These are phyloP conservation scores for Colletotrichum melonis DNA, from an alignment of 2,329 filamentous ascomycete genomes.

Conservation along the genomic window DNA sequence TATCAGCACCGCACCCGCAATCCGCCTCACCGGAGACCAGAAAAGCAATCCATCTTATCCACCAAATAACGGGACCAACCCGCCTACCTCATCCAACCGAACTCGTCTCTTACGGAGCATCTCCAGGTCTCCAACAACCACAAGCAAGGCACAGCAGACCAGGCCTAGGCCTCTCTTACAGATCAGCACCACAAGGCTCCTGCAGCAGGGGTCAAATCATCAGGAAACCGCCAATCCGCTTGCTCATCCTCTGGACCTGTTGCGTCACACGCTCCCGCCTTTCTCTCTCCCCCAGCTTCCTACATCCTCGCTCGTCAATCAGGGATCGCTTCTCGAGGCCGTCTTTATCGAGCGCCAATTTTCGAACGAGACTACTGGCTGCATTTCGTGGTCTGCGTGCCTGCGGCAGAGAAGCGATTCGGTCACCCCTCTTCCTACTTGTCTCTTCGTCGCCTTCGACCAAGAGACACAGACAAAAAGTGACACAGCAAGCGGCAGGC, in stretches of 20 bases:
- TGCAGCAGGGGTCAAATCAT: slow-evolving; percentile 21
- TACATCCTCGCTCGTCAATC: slow-evolving; percentile 4
- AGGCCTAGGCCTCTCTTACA: slow-evolving; percentile 5
- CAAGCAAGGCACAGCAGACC: slow-evolving; percentile 20
- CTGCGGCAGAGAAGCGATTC: neutral
- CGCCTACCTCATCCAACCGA: neutral
- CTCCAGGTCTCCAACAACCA: slow-evolving; percentile 10
- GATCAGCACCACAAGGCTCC: slow-evolving; percentile 25
- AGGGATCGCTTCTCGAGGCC: neutral
- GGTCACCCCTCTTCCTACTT: neutral
- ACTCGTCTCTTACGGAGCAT: neutral
- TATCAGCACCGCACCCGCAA: neutral
- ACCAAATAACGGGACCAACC: slow-evolving; percentile 8
- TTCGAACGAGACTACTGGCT: neutral
- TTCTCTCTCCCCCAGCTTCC: slow-evolving; percentile 14
- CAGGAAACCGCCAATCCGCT: slow-evolving; percentile 24
- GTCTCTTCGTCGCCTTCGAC: neutral
- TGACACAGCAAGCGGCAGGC: neutral
- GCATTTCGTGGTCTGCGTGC: neutral
- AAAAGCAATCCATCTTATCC: slow-evolving; percentile 7
- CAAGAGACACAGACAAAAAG: neutral
- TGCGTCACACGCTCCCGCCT: slow-evolving; percentile 24
- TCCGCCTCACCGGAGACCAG: neutral
- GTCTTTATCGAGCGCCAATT: slow-evolving; percentile 11
- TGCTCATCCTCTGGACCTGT: slow-evolving; percentile 11